phyloP scores from a whole-genome alignment of 2,329 filamentous ascomycete species.

The Paecilomyces variotii region DNA sequence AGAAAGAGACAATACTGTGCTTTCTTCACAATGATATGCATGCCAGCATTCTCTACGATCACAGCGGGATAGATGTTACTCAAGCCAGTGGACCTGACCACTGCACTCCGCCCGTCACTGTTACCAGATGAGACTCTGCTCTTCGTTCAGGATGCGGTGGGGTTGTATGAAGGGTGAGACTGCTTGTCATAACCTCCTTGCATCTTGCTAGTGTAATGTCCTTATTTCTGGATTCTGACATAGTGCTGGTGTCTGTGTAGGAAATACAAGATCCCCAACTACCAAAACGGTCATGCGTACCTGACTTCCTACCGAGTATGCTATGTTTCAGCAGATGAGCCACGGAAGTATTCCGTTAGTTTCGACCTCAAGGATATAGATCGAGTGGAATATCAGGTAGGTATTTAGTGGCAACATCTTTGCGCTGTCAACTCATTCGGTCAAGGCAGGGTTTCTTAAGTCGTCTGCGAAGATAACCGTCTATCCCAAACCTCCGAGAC shows the following conservation, averaged over 20 bases:
- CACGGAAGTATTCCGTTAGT: slow-evolving; percentile 73
- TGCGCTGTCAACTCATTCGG: slow-evolving; percentile 10
- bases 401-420: slow-evolving; percentile 11
- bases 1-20: not conserved
- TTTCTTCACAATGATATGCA: slow-evolving; percentile 8
- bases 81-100: slow-evolving; percentile 90
- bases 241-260: slow-evolving; percentile 38
- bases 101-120: slow-evolving; percentile 85
- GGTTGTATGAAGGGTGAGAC: slow-evolving; percentile 89
- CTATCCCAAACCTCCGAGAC: slow-evolving; percentile 69
- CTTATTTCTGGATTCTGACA: not conserved
- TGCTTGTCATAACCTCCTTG: not conserved
- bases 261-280: slow-evolving; percentile 89
- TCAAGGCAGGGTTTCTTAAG: slow-evolving; percentile 79
- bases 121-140: slow-evolving; percentile 89
- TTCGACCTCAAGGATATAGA: slow-evolving; percentile 89
- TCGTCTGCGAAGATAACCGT: slow-evolving; percentile 91
- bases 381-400: slow-evolving; percentile 77
- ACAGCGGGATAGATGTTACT: slow-evolving; percentile 78
- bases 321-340: slow-evolving; percentile 85
- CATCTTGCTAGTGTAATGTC: slow-evolving; percentile 3
- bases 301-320: slow-evolving; percentile 91
- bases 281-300: slow-evolving; percentile 94
- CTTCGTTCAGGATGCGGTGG: slow-evolving; percentile 96
- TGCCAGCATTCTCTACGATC: slow-evolving; percentile 2